Evolutionary conservation across 129 eudicot species (phyloP).

Genomic region (Arctium lappa): DNA sequence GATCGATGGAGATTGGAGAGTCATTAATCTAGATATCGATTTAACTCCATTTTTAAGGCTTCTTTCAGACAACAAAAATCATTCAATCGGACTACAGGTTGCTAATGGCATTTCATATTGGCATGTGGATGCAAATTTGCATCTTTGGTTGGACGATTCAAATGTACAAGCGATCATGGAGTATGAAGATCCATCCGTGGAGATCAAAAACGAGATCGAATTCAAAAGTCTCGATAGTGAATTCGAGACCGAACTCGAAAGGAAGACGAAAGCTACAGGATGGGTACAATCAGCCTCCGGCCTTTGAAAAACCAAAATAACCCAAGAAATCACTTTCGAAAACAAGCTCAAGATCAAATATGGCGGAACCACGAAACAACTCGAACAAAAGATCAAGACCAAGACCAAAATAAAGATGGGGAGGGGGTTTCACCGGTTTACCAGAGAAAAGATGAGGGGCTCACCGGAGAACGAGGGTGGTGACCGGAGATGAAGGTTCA

Average conservation of each 20-base stretch:
- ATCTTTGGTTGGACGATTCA: slow-evolving; percentile 44
- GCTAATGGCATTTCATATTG: slow-evolving; percentile 36
- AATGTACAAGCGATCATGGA: background rate
- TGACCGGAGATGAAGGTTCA: too few species aligned
- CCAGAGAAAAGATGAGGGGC: too few species aligned
- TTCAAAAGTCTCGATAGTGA: slow-evolving; percentile 25
- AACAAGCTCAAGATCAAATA: slow-evolving; percentile 26
- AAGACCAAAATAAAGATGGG: too few species aligned
- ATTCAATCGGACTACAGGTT: slow-evolving; percentile 34
- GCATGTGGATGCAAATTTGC: slow-evolving; percentile 62
- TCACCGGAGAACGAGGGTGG: too few species aligned
- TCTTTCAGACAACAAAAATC: slow-evolving; percentile 39
- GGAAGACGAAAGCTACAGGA: slow-evolving; percentile 26
- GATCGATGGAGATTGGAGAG: too few species aligned
- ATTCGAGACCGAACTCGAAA: slow-evolving; percentile 31
- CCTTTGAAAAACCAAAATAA: slow-evolving; percentile 30
- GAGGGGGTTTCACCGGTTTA: too few species aligned
- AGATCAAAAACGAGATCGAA: too few species aligned
- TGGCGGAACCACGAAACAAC: too few species aligned
- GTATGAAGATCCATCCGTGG: too few species aligned
- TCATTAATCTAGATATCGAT: slow-evolving; percentile 19
- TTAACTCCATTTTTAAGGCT: slow-evolving; percentile 49
- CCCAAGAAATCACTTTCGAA: slow-evolving; percentile 27
- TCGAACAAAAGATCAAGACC: too few species aligned
- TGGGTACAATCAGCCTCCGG: slow-evolving; percentile 44